A percentile compares a stretch with the other conserved stretches of the same genome.
Conservation (phyloP, 2,329 filamentous ascomycete genomes). For the Bipolaris bicolor region DNA sequence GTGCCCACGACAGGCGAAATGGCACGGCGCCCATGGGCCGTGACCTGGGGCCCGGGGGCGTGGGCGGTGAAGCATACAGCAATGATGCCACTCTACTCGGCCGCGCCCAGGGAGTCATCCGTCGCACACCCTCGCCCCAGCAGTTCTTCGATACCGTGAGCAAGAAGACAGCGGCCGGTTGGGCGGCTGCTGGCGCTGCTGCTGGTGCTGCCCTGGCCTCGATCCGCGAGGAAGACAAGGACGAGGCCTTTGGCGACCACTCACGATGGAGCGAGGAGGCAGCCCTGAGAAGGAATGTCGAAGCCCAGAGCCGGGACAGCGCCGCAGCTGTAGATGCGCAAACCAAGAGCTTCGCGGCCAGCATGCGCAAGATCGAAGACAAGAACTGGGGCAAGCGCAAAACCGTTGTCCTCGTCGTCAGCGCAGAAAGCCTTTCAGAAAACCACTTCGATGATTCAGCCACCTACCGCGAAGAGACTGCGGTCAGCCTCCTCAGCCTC, state of each 20-base stretch:
- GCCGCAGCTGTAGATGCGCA: conserved; percentile 41
- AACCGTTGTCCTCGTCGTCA: conserved; percentile 87
- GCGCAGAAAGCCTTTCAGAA: conserved; percentile 71
- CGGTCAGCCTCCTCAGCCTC: conserved; percentile 64
- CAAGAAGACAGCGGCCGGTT: conserved; percentile 78
- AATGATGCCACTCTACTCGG: conserved; percentile 69
- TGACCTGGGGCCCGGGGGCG: conserved; percentile 33
- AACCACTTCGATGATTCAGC: conserved; percentile 62
- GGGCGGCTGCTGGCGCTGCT: conserved; percentile 81
- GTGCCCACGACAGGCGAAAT: conserved; percentile 24
- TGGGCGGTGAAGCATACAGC: conserved; percentile 27
- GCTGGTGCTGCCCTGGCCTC: conserved; percentile 82
- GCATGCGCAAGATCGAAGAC: conserved; percentile 29
- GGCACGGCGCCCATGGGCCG: conserved; percentile 27
- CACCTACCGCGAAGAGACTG: conserved; percentile 72
- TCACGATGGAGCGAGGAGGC: conserved; percentile 93
- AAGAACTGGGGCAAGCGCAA: conserved; percentile 55
- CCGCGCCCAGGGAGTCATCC: conserved; percentile 79
- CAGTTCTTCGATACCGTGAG: conserved; percentile 85
- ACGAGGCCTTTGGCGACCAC: conserved; percentile 77
- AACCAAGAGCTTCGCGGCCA: conserved; percentile 40
- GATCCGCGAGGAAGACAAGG: conserved; percentile 82
- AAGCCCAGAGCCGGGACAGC: conserved; percentile 46
- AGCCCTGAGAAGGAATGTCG: conserved; percentile 63
- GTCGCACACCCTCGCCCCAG: conserved; percentile 83